phyloP scores from a whole-genome alignment of 805 yeast genomes.

The Yamadazyma takamatsuzukensis region DNA sequence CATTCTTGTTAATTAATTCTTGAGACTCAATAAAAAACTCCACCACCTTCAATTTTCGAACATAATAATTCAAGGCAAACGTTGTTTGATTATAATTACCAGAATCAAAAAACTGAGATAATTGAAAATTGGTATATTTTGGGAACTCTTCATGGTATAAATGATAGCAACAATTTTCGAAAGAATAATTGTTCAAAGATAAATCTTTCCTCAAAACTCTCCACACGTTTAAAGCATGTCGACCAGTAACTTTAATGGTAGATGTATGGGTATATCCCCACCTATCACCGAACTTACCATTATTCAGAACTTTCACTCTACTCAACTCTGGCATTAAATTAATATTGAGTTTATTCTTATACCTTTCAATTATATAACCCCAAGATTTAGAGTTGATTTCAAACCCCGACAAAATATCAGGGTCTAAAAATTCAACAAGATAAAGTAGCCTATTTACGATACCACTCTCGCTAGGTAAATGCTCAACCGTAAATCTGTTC shows the following conservation, averaged over 20 bases:
- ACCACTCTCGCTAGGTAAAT: conserved; percentile 54
- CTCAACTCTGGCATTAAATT: conserved; percentile 61
- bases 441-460: conserved; percentile 55
- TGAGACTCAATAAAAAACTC: conserved; percentile 50
- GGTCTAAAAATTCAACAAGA: conserved; percentile 64
- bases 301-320: conserved; percentile 47
- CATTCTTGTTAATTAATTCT: conserved; percentile 65
- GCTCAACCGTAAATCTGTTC: too few relatives aligned
- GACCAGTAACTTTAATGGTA: conserved; percentile 63
- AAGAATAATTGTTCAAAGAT: conserved; percentile 60
- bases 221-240: conserved; percentile 88
- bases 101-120: conserved; percentile 37
- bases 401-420: conserved; percentile 84
- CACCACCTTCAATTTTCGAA: conserved; percentile 41
- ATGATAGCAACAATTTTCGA: conserved; percentile 75
- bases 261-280: conserved; percentile 87
- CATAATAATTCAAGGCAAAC: conserved; percentile 44
- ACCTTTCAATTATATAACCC: conserved; percentile 83
- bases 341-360: conserved; percentile 38
- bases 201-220: conserved; percentile 62
- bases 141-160: conserved; percentile 68
- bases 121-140: conserved; percentile 43
- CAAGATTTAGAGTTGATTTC: conserved; percentile 80
- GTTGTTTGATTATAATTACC: conserved; percentile 14
- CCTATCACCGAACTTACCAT: conserved; percentile 56